Base-by-base conservation (phyloP, 2,329 filamentous ascomycete genomes). In the Sphaerulina musiva region DNA sequence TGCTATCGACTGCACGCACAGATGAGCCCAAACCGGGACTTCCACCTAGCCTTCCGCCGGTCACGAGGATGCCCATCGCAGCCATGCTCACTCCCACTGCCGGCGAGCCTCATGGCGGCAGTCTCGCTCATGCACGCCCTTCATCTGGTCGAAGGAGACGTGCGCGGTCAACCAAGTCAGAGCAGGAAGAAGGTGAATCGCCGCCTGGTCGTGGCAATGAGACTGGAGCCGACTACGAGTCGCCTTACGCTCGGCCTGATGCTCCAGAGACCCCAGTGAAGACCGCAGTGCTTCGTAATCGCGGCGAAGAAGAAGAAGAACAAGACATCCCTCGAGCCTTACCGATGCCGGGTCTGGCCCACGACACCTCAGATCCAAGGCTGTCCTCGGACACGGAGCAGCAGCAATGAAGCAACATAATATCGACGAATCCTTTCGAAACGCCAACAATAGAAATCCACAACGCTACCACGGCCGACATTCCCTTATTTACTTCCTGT, bases 51-150 rank as follows among this genome's bases (percentile, higher is more conserved):
- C 40, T 56, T 14, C 56, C 62, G 38, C 55, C 65, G 14, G 58
- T 62, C 9, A 62, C 64, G 11, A 62, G 65, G n/a, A 67, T 69
- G 61, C 64, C 64, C 7, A 69, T 69, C 43, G 66, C 67, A n/a
- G 62, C 64, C 11, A 66, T 69, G 49, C 55, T 66, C n/a, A 68
- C 66, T 12, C 67, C 67, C 1, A 62, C 60, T 12, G 60, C 59
- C 39, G 54, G 51, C 38, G 58, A 62, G 11, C 59, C 60, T 3
- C 60, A 66, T 41, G 63, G 60, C 14, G 61, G 59, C n/a, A 65
- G 64, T 36, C 61, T 62, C 32, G 64, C 65, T 7, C 53, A 55
- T n/a, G 53, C 54, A 40, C 64, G 65, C 41, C 64, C 64, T 4
- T 68, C 66, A 2, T 68, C 67, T 8, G 64, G 66, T 38, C 69